A percentile compares a stretch with the other conserved stretches of the same genome.
Conservation (phyloP, 2,329 filamentous ascomycete species). For the Xylariaceae sp. region DNA sequence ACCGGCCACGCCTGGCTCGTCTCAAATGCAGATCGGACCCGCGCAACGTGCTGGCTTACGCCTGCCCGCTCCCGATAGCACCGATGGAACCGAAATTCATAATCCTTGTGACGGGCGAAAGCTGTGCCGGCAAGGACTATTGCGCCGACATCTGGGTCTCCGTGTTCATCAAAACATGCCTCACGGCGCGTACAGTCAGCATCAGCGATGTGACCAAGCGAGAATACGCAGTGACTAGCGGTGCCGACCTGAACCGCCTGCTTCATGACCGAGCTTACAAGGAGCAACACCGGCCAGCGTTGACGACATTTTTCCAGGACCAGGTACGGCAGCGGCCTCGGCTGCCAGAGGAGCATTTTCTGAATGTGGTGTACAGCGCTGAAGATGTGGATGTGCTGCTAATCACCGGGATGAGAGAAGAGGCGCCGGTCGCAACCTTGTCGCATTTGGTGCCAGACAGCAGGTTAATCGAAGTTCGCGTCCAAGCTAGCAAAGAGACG, state of each 20-base stretch:
- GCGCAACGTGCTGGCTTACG: conserved; percentile 56
- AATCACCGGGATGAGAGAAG: conserved; percentile 69
- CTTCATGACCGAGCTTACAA: conserved; percentile 65
- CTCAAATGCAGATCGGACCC: conserved; percentile 61
- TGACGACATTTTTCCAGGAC: conserved; percentile 59
- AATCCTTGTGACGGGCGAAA: conserved; percentile 63
- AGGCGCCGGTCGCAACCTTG: conserved; percentile 60
- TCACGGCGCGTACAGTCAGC: conserved; percentile 54
- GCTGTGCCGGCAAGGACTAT: conserved; percentile 65
- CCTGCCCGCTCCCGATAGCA: conserved; percentile 56
- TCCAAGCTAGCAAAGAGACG: conserved; percentile 50
- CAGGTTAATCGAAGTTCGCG: conserved; percentile 60
- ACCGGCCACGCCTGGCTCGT: conserved; percentile 53
- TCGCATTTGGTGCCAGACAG: conserved; percentile 61
- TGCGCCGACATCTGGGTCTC: conserved; percentile 61
- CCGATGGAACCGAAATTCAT: conserved; percentile 53
- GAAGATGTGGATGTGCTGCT: conserved; percentile 60
- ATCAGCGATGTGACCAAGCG: conserved; percentile 65
- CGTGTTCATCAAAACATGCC: conserved; percentile 42
- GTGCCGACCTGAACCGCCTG: conserved; percentile 56
- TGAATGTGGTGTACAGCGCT: conserved; percentile 50
- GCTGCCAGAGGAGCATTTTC: conserved; percentile 59
- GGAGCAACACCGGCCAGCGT: conserved; percentile 60
- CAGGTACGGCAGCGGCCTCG: conserved; percentile 52
- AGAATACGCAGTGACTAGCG: conserved; percentile 59